Evolutionary conservation across 805 yeast species (phyloP).

Genomic region (Isabelozyma rhagii): DNA sequence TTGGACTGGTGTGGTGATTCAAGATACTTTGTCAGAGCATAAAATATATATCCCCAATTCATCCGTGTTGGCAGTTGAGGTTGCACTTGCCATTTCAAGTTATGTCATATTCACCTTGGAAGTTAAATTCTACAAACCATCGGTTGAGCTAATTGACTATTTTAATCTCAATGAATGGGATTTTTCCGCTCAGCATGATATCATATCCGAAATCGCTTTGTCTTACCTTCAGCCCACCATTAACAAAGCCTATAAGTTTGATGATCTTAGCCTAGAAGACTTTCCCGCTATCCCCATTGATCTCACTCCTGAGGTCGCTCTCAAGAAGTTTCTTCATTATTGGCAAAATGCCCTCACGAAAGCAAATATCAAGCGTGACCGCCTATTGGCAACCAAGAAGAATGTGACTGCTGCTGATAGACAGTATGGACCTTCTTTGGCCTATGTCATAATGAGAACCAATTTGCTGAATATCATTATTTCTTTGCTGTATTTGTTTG

Average conservation of each 20-base stretch:
- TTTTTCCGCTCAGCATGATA: slow-evolving; percentile 6
- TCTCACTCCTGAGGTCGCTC: slow-evolving; percentile 13
- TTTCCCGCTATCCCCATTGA: slow-evolving; percentile 10
- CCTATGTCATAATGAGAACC: slow-evolving; percentile 15
- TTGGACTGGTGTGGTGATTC: slow-evolving; percentile 10
- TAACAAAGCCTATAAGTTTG: slow-evolving; percentile 7
- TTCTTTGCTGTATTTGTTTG: slow-evolving; percentile 13
- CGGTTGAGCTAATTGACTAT: slow-evolving; percentile 15
- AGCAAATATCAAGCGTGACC: slow-evolving; percentile 5
- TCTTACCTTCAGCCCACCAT: slow-evolving; percentile 12
- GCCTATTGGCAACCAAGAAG: slow-evolving; percentile 4
- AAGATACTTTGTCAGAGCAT: slow-evolving; percentile 15
- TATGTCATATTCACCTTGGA: slow-evolving; percentile 13
- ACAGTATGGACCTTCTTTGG: slow-evolving; percentile 17
- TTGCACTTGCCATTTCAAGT: slow-evolving; percentile 11
- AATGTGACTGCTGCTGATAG: slow-evolving; percentile 7
- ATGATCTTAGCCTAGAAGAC: slow-evolving; percentile 9
- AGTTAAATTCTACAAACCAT: slow-evolving; percentile 14
- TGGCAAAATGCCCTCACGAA: slow-evolving; percentile 18
- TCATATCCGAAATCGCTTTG: slow-evolving; percentile 10
- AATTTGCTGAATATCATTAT: slow-evolving; percentile 9
- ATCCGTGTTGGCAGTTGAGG: slow-evolving; percentile 7
- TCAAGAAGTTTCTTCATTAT: slow-evolving; percentile 12
- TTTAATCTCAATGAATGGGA: slow-evolving; percentile 9
- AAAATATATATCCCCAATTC: slow-evolving; percentile 7